These are phyloP conservation scores for Pseudozyma sp. DNA, from an alignment of 1,284 basidiomycete species.

Conservation along the genomic window DNA sequence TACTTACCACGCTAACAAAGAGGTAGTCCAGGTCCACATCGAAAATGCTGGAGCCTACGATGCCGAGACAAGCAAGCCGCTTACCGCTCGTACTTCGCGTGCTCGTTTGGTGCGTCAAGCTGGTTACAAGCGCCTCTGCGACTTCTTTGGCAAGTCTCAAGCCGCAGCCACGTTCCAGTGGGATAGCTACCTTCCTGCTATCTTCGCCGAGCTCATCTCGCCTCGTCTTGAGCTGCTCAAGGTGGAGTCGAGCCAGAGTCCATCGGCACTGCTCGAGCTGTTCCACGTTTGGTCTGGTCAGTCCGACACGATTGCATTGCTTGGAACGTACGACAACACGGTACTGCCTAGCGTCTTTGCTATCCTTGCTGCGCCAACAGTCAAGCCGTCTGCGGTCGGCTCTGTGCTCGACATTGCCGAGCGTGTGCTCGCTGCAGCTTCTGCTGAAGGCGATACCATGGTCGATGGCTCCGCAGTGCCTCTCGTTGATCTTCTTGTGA, in stretches of 20 bases:
- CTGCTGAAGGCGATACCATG: constrained; percentile 27
- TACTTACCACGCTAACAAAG: constrained; percentile 51
- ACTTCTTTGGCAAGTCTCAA: constrained; percentile 79
- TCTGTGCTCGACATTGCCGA: constrained; percentile 89
- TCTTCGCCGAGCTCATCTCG: constrained; percentile 81
- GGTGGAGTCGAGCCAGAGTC: constrained; percentile 89
- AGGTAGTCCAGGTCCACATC: constrained; percentile 30
- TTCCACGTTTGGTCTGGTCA: constrained; percentile 82
- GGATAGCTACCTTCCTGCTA: constrained; percentile 76
- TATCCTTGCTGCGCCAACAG: constrained; percentile 83
- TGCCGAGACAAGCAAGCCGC: constrained; percentile 8
- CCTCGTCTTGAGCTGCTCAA: constrained; percentile 83
- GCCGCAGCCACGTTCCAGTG: constrained; percentile 77
- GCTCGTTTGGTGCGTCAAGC: constrained; percentile 77
- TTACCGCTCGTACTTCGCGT: constrained; percentile 37
- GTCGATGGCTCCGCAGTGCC: constrained; percentile 22
- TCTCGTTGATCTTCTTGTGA: constrained; percentile 72
- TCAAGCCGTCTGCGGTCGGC: constrained; percentile 85
- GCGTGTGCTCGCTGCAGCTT: constrained; percentile 73
- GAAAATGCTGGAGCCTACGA: constrained; percentile 16
- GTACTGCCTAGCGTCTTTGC: constrained; percentile 83
- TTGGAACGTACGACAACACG: constrained; percentile 79
- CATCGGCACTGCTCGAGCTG: constrained; percentile 88
- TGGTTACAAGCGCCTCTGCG: constrained; percentile 85
- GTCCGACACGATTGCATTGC: constrained; percentile 74